phyloP scores from a whole-genome alignment of 2,329 filamentous ascomycete genomes.

The Fusarium sp. region DNA sequence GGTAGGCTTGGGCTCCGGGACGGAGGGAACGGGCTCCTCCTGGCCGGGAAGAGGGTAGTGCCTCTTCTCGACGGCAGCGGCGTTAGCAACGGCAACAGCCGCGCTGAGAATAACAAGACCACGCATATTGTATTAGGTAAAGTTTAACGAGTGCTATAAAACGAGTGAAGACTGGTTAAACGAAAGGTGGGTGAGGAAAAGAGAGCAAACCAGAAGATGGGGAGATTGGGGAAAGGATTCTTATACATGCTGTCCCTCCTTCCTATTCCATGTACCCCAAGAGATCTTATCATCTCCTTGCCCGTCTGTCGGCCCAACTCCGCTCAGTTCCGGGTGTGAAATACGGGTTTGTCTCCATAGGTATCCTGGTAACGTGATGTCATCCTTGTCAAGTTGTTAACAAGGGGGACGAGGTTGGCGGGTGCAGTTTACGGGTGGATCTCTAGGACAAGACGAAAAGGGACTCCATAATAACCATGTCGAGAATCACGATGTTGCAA shows the following conservation, averaged over 20 bases:
- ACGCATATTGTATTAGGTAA: conserved; percentile 19
- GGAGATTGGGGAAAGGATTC: conserved; percentile 15
- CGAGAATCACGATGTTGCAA: conserved; percentile 24
- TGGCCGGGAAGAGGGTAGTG: conserved; percentile 19
- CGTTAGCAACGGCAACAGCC: conserved; percentile 37
- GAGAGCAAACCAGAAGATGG: background rate
- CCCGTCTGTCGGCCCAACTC: conserved; percentile 25
- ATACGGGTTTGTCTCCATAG: conserved; percentile 38
- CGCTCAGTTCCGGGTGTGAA: background rate
- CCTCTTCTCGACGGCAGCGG: conserved; percentile 32
- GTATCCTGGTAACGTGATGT: conserved; percentile 31
- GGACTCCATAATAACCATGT: conserved; percentile 27
- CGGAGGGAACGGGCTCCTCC: conserved; percentile 4
- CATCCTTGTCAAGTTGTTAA: conserved; percentile 14
- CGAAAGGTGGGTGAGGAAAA: conserved; percentile 32
- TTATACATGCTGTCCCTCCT: conserved; percentile 20
- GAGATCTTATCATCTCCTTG: conserved; percentile 13
- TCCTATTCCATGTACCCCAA: background rate
- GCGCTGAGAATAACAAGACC: conserved; percentile 35
- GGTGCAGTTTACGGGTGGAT: no score
- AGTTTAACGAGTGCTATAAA: conserved; percentile 27
- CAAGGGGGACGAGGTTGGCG: no score
- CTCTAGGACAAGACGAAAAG: background rate
- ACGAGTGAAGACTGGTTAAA: conserved; percentile 32
- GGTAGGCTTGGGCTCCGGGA: background rate